A percentile compares a stretch with the other conserved stretches of the same genome.
Evolutionary conservation across 2,329 filamentous ascomycete genomes (phyloP).

Genomic region (Neofusicoccum umdonicola): DNA sequence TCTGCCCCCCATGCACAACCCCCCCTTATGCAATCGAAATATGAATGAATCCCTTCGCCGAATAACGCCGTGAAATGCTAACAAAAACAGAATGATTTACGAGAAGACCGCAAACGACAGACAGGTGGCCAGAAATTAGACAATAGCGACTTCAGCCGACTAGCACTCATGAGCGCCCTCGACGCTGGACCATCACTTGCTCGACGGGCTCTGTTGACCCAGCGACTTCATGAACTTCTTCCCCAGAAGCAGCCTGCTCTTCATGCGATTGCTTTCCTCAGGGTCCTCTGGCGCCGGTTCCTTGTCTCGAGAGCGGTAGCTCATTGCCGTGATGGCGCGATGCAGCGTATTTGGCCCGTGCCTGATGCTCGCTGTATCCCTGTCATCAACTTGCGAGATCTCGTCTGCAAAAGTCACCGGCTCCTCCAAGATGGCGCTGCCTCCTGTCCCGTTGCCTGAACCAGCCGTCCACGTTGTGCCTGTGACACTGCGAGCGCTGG

Average conservation of each 20-base stretch:
- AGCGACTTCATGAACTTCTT: constrained; percentile 21
- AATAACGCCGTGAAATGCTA: no score
- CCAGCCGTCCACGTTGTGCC: not conserved
- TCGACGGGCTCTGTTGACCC: not conserved
- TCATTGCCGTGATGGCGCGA: constrained; percentile 31
- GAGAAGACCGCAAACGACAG: no score
- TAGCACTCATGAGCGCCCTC: not conserved
- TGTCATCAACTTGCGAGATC: constrained; percentile 11
- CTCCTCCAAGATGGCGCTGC: not conserved
- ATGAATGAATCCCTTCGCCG: no score
- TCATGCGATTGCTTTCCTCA: constrained; percentile 22
- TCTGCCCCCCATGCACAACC: not conserved
- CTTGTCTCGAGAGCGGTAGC: constrained; percentile 17
- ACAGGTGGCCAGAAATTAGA: not conserved
- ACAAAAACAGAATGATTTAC: no score
- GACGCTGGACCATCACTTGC: not conserved
- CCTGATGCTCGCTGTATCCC: constrained; percentile 27
- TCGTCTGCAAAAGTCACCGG: constrained; percentile 33
- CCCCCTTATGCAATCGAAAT: not conserved
- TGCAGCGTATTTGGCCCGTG: constrained; percentile 31
- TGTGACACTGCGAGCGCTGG: constrained; percentile 7
- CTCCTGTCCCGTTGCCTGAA: not conserved
- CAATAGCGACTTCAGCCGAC: not conserved
- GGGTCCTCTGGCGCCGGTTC: constrained; percentile 16
- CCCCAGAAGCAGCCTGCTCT: constrained; percentile 22